Conservation (phyloP, 75 land plant species). For the Ceratopteris richardii region DNA sequence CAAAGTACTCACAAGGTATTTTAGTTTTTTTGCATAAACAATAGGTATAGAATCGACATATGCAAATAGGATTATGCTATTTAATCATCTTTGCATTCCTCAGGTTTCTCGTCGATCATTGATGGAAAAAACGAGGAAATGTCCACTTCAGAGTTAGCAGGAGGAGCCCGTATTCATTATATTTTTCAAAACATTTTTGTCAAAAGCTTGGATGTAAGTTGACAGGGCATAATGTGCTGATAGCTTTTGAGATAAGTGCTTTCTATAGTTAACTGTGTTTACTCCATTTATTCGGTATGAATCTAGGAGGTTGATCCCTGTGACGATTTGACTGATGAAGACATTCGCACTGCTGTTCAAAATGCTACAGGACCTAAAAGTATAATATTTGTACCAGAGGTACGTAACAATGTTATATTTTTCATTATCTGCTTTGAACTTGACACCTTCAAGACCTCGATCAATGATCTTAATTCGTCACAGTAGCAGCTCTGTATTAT, state of each 20-base stretch:
- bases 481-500: too few relatives aligned
- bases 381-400: constrained; percentile 95
- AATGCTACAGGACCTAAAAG: constrained; percentile 91
- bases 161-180: constrained; percentile 94
- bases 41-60: background rate
- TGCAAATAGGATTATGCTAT: too few relatives aligned
- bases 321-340: constrained; percentile 85
- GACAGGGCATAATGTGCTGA: too few relatives aligned
- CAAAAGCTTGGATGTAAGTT: constrained; percentile 78
- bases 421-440: too few relatives aligned
- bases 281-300: background rate
- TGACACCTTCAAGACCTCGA: too few relatives aligned
- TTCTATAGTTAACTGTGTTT: background rate
- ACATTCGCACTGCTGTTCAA: constrained; percentile 88
- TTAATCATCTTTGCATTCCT: too few relatives aligned
- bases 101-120: constrained; percentile 77
- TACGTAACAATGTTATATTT: constrained; percentile 12
- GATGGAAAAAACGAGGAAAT: constrained; percentile 94
- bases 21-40: background rate
- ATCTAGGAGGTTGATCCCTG: constrained; percentile 95
- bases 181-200: constrained; percentile 91
- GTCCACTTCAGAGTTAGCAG: constrained; percentile 86
- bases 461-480: too few relatives aligned
- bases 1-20: constrained; percentile 80
- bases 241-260: too few relatives aligned